Base-by-base conservation (phyloP, 1,284 basidiomycete species). In the Quambalaria eucalypti region DNA sequence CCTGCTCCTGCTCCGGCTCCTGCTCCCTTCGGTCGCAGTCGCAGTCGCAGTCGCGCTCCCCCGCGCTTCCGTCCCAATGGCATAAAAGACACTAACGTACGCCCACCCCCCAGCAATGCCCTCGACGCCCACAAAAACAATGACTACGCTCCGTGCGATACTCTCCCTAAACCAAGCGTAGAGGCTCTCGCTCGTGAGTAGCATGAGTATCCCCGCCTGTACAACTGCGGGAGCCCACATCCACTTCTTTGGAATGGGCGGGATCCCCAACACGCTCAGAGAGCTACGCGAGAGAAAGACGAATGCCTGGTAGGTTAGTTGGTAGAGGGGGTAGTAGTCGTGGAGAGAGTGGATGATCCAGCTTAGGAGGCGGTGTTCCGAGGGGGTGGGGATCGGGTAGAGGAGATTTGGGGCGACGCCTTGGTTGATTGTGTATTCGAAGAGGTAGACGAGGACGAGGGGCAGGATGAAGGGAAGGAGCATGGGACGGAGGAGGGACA, bases 251-350 rank as follows among this genome's bases (percentile, higher is more conserved):
- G 92, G 90, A 5, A 97, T 80, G 0, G 93, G 83, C 0, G 90
- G 90, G 1, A 97, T 69, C 9, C 87, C 88, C 46, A 96, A 77
- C 46, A 79, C 65, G 0, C 90, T 88, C 50, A 95, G 87, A 3
- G 90, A 87, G 0, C 91, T 95, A 2, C 95, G 87, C 1, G 92
- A 96, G 58, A 97, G 74, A 78, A 98, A 98, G 48, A 98, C 93
- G 47, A 91, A 90, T 14, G 87, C 54, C 38, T 69, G 77, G 55
- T 76, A 78, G 25, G 74, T 63, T 1, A 77, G 64, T 55, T 76
- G 76, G 55, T 68, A 77, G 3, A 73, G 93, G 5, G 92, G 91
- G 76, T 97, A 97, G 75, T 93, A 98, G 73, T 98, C 93, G 30
- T 88, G 81, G 29, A 93, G 81, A 1, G 84, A 85, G 65, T 87